phyloP scores from a whole-genome alignment of 495 filamentous ascomycete species.

The Penicillium paradoxum region DNA sequence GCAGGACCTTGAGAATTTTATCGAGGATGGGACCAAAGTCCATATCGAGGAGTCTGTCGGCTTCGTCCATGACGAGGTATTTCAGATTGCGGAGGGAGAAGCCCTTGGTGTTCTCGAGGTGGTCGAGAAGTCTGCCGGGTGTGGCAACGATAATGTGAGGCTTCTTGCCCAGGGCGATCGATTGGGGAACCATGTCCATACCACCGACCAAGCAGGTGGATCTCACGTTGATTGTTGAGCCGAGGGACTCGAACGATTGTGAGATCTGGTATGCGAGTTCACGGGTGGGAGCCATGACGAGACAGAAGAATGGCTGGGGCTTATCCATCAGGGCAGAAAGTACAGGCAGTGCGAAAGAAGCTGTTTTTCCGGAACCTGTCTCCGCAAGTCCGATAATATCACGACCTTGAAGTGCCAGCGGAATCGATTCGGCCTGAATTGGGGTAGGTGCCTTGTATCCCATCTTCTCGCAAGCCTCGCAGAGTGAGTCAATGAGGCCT shows the following conservation, averaged over 20 bases:
- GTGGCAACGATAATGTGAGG: slow-evolving; percentile 85
- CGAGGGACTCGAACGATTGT: slow-evolving; percentile 76
- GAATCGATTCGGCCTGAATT: slow-evolving; percentile 74
- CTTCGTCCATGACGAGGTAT: slow-evolving; percentile 93
- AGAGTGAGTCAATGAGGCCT: slow-evolving; percentile 80
- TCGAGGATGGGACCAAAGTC: slow-evolving; percentile 91
- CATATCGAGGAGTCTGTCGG: slow-evolving; percentile 85
- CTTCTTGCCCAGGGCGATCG: slow-evolving; percentile 84
- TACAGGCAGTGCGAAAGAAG: slow-evolving; percentile 85
- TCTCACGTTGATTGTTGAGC: slow-evolving; percentile 73
- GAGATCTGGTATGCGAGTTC: slow-evolving; percentile 90
- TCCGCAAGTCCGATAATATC: slow-evolving; percentile 93
- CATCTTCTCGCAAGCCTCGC: slow-evolving; percentile 75
- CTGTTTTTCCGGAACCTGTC: slow-evolving; percentile 91
- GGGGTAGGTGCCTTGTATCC: slow-evolving; percentile 81
- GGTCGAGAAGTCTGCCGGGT: slow-evolving; percentile 84
- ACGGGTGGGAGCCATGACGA: slow-evolving; percentile 85
- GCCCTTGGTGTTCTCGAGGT: slow-evolving; percentile 94
- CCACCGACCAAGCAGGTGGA: slow-evolving; percentile 81
- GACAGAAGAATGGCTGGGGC: slow-evolving; percentile 69
- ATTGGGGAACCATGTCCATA: slow-evolving; percentile 89
- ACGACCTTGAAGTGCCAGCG: slow-evolving; percentile 70
- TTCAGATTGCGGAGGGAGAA: slow-evolving; percentile 75
- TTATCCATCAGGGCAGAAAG: slow-evolving; percentile 75
- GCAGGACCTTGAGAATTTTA: slow-evolving; percentile 87